Percentiles rank a stretch among this genome's conserved stretches.
phyloP scores from a whole-genome alignment of 495 filamentous ascomycete species.

The Podospora tetraspora region DNA sequence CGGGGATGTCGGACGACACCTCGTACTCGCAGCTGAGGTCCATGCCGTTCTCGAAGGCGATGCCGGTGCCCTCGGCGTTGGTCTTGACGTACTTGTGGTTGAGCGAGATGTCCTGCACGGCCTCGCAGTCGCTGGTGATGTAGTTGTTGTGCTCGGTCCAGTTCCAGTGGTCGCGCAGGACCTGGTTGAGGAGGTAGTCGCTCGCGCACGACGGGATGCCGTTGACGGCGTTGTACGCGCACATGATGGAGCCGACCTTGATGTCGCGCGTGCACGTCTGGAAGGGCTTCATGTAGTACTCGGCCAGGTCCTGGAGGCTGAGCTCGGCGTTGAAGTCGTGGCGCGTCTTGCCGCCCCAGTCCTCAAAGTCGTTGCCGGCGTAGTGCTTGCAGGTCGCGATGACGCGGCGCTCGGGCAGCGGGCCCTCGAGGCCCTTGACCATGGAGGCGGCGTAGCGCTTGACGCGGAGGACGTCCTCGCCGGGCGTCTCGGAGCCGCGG shows the following conservation, averaged over 20 bases:
- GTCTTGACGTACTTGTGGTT: slow-evolving; percentile 23
- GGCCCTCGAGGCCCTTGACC: slow-evolving; percentile 29
- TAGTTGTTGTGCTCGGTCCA: slow-evolving; percentile 41
- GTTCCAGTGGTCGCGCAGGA: slow-evolving; percentile 44
- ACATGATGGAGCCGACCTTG: slow-evolving; percentile 45
- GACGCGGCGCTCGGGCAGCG: slow-evolving; percentile 13
- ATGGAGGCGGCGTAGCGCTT: slow-evolving; percentile 37
- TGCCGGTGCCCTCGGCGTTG: slow-evolving; percentile 23
- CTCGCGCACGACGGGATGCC: slow-evolving; percentile 43
- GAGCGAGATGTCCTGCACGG: slow-evolving; percentile 22
- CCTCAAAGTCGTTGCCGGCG: slow-evolving; percentile 53
- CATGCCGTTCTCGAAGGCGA: slow-evolving; percentile 21
- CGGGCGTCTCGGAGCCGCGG: slow-evolving; percentile 29
- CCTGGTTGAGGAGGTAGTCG: slow-evolving; percentile 36
- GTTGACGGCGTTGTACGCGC: slow-evolving; percentile 45
- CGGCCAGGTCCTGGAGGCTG: slow-evolving; percentile 39
- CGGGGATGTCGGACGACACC: slow-evolving; percentile 18
- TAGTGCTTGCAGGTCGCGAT: slow-evolving; percentile 42
- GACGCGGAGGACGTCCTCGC: slow-evolving; percentile 39
- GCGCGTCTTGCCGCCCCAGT: slow-evolving; percentile 30
- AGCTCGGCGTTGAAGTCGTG: slow-evolving; percentile 39
- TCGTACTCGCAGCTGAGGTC: slow-evolving; percentile 20
- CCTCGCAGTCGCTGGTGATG: slow-evolving; percentile 44
- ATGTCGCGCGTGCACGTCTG: slow-evolving; percentile 42
- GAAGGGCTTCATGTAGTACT: slow-evolving; percentile 46